phyloP scores from a whole-genome alignment of 768 basidiomycete genomes.

The Rhodotorula paludigena region DNA sequence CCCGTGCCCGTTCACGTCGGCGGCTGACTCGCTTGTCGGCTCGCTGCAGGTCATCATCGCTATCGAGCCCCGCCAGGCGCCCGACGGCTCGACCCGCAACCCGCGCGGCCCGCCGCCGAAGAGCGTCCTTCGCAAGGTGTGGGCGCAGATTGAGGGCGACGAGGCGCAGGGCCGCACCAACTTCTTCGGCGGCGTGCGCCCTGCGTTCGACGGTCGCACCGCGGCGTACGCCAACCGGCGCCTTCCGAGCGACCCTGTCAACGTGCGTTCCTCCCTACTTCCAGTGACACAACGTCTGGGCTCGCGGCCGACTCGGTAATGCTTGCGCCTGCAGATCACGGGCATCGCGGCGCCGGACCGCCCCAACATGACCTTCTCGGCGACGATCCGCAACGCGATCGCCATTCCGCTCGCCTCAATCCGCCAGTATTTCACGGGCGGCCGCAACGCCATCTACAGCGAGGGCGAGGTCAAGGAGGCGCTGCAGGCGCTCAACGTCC shows the following conservation, averaged over 20 bases:
- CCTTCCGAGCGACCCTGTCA: neutral
- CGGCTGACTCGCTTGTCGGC: too few relatives aligned
- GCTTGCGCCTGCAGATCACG: neutral
- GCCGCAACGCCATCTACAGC: neutral
- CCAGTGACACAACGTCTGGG: neutral
- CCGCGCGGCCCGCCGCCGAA: constrained; percentile 4
- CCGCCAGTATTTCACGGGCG: neutral
- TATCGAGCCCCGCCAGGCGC: neutral
- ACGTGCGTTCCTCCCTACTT: neutral
- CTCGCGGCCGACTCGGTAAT: too few relatives aligned
- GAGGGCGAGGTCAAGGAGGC: neutral
- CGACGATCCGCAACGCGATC: neutral
- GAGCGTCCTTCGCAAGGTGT: neutral
- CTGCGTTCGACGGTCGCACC: constrained; percentile 3
- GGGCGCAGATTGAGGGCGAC: neutral
- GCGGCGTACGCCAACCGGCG: constrained; percentile 3
- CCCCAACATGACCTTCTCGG: neutral
- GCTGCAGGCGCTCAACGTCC: constrained; percentile 3
- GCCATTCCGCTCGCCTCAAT: neutral
- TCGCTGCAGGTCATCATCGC: constrained; percentile 11
- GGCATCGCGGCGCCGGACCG: neutral
- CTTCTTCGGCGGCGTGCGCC: neutral
- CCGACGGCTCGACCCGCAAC: neutral
- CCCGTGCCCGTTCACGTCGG: too few relatives aligned
- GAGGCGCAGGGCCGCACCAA: neutral